Evolutionary conservation across 1,284 basidiomycete genomes (phyloP).

Genomic region (Leccinum insolens): DNA sequence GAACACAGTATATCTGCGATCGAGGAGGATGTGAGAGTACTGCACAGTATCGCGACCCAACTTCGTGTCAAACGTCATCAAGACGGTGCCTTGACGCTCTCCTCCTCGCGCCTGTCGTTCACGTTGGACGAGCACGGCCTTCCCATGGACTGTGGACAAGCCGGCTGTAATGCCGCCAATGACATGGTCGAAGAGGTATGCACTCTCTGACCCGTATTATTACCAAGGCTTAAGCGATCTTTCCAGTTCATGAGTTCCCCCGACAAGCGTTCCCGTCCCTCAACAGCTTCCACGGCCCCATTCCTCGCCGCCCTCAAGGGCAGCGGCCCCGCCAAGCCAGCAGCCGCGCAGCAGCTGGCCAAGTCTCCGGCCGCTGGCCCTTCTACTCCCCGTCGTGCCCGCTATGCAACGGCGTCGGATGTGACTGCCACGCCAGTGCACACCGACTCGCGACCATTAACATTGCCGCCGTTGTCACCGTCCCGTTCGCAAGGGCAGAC

Average conservation of each 20-base stretch:
- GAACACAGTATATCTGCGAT: conserved; percentile 66
- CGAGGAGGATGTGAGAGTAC: conserved; percentile 74
- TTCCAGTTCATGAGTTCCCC: conserved; percentile 74
- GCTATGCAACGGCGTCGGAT: neutral
- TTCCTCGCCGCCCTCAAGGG: conserved; percentile 25
- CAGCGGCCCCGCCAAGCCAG: conserved; percentile 11
- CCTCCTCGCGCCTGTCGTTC: conserved; percentile 79
- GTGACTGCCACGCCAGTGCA: neutral
- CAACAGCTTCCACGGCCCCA: conserved; percentile 12
- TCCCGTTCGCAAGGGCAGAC: conserved; percentile 13
- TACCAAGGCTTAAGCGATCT: conserved; percentile 7
- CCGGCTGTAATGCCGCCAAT: conserved; percentile 74
- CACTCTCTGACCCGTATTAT: conserved; percentile 3
- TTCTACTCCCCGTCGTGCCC: conserved; percentile 30
- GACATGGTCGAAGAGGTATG: conserved; percentile 86
- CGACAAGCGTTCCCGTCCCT: conserved; percentile 9
- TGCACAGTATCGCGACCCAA: conserved; percentile 74
- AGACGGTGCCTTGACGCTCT: conserved; percentile 78
- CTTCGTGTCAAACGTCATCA: conserved; percentile 79
- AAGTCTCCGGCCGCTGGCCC: conserved; percentile 15
- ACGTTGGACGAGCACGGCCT: conserved; percentile 81
- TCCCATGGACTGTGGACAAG: conserved; percentile 79
- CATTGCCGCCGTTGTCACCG: conserved; percentile 4
- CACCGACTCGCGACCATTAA: conserved; percentile 6
- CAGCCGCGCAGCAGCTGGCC: neutral